phyloP scores from a whole-genome alignment of 2,329 filamentous ascomycete species.

The Clarireedia hainanense region DNA sequence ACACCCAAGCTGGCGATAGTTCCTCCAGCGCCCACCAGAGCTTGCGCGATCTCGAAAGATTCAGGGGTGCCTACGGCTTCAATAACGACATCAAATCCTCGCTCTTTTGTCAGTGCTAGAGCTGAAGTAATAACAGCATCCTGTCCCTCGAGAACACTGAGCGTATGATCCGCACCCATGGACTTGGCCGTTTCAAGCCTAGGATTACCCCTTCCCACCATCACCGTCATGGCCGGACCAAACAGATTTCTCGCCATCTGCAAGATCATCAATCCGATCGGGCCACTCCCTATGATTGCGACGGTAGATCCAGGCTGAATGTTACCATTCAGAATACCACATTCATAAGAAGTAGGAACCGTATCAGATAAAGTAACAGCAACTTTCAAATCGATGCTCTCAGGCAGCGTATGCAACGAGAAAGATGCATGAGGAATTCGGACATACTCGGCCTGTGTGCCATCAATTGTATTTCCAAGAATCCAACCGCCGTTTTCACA shows the following conservation, averaged over 20 bases:
- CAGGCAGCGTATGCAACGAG: conserved; percentile 73
- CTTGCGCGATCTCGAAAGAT: conserved; percentile 45
- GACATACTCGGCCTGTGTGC: conserved; percentile 80
- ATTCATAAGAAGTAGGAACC: conserved; percentile 48
- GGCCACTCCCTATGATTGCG: conserved; percentile 45
- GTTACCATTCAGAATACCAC: conserved; percentile 43
- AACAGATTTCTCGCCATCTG: conserved; percentile 35
- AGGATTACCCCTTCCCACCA: conserved; percentile 41
- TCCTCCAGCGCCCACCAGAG: conserved; percentile 43
- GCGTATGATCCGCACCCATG: conserved; percentile 40
- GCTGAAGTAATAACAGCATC: conserved; percentile 13
- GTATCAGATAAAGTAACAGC: conserved; percentile 52
- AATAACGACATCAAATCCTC: conserved; percentile 48
- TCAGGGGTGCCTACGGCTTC: conserved; percentile 47
- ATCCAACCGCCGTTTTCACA: conserved; percentile 46
- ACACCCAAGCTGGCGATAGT: conserved; percentile 50
- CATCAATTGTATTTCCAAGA: conserved; percentile 55
- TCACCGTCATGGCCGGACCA: conserved; percentile 41
- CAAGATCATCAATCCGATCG: conserved; percentile 38
- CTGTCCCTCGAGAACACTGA: conserved; percentile 34
- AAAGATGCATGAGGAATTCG: conserved; percentile 73
- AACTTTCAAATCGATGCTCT: conserved; percentile 72
- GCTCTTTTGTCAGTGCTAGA: conserved; percentile 34
- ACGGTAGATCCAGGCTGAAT: conserved; percentile 45
- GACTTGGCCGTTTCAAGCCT: conserved; percentile 38